Evolutionary conservation across 1,284 basidiomycete genomes (phyloP).

Genomic region (Bjerkandera adusta): DNA sequence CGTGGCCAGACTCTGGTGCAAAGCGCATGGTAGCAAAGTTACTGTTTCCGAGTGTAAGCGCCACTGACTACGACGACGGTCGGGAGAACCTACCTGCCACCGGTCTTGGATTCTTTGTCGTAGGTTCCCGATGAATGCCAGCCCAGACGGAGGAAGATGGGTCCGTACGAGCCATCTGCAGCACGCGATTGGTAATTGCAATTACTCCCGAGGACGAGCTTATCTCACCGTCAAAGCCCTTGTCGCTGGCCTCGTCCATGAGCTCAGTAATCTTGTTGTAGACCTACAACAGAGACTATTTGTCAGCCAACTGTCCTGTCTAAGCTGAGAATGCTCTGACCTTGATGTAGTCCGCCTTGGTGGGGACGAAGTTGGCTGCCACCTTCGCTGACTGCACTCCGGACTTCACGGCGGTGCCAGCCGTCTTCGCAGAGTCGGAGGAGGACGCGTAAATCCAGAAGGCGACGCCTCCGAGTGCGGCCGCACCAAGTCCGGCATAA

Average conservation of each 20-base stretch:
- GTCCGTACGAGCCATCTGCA: constrained; percentile 88
- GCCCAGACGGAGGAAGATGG: constrained; percentile 89
- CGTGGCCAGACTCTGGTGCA: constrained; percentile 80
- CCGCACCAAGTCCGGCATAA: constrained; percentile 54
- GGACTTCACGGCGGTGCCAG: constrained; percentile 54
- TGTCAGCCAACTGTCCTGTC: background rate
- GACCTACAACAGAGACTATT: constrained; percentile 46
- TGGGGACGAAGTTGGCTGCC: constrained; percentile 61
- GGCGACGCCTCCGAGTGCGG: constrained; percentile 45
- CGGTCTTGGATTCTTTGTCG: constrained; percentile 83
- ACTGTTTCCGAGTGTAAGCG: constrained; percentile 38
- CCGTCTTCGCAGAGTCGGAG: constrained; percentile 46
- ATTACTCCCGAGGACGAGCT: constrained; percentile 6
- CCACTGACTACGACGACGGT: background rate
- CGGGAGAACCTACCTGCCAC: constrained; percentile 65
- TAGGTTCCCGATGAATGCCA: constrained; percentile 94
- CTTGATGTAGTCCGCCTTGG: constrained; percentile 86
- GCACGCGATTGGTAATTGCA: constrained; percentile 9
- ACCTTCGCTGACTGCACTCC: constrained; percentile 61
- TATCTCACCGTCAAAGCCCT: constrained; percentile 76
- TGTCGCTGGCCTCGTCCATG: constrained; percentile 66
- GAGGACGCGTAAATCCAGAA: constrained; percentile 51
- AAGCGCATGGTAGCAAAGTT: constrained; percentile 98
- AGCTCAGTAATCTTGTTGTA: constrained; percentile 83
- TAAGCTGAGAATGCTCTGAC: too few relatives aligned